Conservation (phyloP, 2,329 filamentous ascomycete genomes). For the Exophiala spinifera region DNA sequence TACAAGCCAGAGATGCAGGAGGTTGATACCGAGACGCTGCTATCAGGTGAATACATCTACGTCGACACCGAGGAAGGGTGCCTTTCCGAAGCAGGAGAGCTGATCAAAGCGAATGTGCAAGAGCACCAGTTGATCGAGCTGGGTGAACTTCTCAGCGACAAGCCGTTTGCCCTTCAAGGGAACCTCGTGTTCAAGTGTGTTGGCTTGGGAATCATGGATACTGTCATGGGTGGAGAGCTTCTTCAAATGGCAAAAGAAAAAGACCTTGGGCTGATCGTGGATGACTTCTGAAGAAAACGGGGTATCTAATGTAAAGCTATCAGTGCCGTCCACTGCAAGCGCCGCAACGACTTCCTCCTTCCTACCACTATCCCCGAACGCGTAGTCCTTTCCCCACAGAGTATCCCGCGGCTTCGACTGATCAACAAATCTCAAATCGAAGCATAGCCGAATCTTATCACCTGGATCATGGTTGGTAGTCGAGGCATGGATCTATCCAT, state of each 20-base stretch:
- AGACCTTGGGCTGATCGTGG: slow-evolving; percentile 36
- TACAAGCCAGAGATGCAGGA: slow-evolving; percentile 55
- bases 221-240: slow-evolving; percentile 44
- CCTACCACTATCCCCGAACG: slow-evolving; percentile 35
- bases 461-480: slow-evolving; percentile 54
- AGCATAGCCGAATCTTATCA: slow-evolving; percentile 54
- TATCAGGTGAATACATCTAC: slow-evolving; percentile 55
- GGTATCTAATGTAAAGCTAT: too few relatives aligned
- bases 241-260: slow-evolving; percentile 37
- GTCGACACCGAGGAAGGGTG: slow-evolving; percentile 62
- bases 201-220: slow-evolving; percentile 51
- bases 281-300: slow-evolving; percentile 34
- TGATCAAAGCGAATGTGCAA: slow-evolving; percentile 41
- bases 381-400: slow-evolving; percentile 43
- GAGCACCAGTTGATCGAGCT: slow-evolving; percentile 43
- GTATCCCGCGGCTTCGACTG: slow-evolving; percentile 51
- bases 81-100: slow-evolving; percentile 32
- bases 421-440: slow-evolving; percentile 57
- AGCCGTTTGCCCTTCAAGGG: slow-evolving; percentile 27
- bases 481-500: slow-evolving; percentile 54
- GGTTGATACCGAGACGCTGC: slow-evolving; percentile 44
- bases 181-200: slow-evolving; percentile 52
- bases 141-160: slow-evolving; percentile 37
- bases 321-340: neutral
- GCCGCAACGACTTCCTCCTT: neutral